phyloP scores from a whole-genome alignment of 331 rosid genomes.

The Malus hybrid region DNA sequence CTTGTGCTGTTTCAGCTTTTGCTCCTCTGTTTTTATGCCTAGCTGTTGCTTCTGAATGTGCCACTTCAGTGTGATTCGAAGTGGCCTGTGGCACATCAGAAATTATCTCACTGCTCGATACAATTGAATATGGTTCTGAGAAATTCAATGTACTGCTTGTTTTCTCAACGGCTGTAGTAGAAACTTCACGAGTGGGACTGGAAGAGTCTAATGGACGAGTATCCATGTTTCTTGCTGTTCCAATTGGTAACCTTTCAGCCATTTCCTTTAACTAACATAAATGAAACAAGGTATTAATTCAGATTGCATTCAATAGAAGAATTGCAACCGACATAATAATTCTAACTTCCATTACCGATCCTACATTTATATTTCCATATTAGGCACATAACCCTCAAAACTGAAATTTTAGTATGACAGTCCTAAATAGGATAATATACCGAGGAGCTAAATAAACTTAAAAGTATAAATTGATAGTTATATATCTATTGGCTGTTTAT shows the following conservation, averaged over 20 bases:
- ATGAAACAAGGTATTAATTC: neutral
- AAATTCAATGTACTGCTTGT: constrained; percentile 5
- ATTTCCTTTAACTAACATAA: constrained; percentile 27
- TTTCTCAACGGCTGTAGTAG: constrained; percentile 8
- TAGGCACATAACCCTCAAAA: neutral
- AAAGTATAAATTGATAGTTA: neutral
- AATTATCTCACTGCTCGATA: constrained; percentile 1
- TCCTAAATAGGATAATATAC: neutral
- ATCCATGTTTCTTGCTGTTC: constrained; percentile 14
- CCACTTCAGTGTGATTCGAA: constrained; percentile 8
- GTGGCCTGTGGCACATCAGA: neutral
- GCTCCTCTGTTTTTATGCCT: constrained; percentile 19
- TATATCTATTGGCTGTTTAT: neutral
- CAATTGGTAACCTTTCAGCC: constrained; percentile 37
- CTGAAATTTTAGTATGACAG: neutral
- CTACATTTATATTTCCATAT: neutral
- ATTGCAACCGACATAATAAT: neutral
- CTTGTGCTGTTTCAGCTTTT: constrained; percentile 10
- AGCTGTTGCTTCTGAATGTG: constrained; percentile 12
- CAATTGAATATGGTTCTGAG: constrained; percentile 20
- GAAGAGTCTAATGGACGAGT: constrained; percentile 6
- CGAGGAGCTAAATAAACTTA: neutral
- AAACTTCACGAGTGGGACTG: constrained; percentile 17
- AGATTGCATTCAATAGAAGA: neutral
- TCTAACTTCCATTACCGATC: neutral